Conservation (phyloP, 352 stramenopile species). For the Phytophthora sojae region DNA sequence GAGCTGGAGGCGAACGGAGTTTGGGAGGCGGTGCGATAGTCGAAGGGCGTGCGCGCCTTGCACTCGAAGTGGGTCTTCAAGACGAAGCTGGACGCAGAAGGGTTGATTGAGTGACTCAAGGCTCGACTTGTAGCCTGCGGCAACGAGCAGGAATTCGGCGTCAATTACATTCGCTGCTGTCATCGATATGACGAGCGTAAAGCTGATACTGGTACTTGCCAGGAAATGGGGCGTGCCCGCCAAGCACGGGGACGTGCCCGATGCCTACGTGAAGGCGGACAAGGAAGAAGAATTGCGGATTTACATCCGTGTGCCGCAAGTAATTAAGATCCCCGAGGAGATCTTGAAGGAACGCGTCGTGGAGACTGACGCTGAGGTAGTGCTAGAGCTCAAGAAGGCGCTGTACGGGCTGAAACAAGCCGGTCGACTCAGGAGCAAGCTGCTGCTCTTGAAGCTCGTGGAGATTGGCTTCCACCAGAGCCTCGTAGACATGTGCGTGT, state of each 20-base stretch:
- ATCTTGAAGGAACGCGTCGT: slow-evolving; percentile 9
- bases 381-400: slow-evolving; percentile 26
- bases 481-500: slow-evolving; percentile 39
- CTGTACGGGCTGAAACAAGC: slow-evolving; percentile 47
- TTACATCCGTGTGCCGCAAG: slow-evolving; percentile 26
- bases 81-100: no score
- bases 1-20: no score
- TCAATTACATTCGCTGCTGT: no score
- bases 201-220: no score
- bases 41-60: no score
- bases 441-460: slow-evolving; percentile 26
- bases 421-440: slow-evolving; percentile 34
- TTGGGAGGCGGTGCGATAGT: no score
- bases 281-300: slow-evolving; percentile 31
- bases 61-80: no score
- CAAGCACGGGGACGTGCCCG: slow-evolving; percentile 35
- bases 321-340: slow-evolving; percentile 23
- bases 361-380: slow-evolving; percentile 8
- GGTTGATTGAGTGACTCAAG: no score
- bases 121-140: no score
- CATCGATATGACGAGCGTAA: no score
- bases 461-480: slow-evolving; percentile 27
- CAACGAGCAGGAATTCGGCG: no score
- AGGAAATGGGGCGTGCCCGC: slow-evolving; percentile 21
- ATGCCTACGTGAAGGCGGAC: slow-evolving; percentile 40